Evolutionary conservation across 1,284 basidiomycete species (phyloP).

Genomic region (Agaricales sp.): DNA sequence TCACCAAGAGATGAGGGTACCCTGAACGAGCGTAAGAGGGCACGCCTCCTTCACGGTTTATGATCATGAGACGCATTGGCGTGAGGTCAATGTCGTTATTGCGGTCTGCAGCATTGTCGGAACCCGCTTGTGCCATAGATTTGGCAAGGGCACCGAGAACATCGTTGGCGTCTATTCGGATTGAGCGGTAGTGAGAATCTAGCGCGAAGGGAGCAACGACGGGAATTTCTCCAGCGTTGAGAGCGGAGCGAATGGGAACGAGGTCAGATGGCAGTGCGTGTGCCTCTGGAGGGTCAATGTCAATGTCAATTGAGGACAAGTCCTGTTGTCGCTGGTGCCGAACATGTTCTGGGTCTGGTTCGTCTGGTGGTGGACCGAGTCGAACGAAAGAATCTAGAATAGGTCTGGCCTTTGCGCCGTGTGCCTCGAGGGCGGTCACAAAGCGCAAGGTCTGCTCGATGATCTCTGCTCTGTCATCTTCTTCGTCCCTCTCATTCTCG

Average conservation of each 20-base stretch:
- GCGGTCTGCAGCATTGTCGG: conserved; percentile 22
- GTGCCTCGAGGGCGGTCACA: conserved; percentile 74
- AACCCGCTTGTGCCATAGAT: conserved; percentile 71
- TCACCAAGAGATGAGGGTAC: conserved; percentile 93
- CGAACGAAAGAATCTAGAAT: conserved; percentile 81
- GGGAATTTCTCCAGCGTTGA: conserved; percentile 90
- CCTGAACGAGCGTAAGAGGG: conserved; percentile 95
- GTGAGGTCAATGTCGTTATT: conserved; percentile 64
- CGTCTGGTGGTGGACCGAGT: conserved; percentile 62
- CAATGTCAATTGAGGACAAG: conserved; percentile 21
- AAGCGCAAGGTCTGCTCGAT: conserved; percentile 76
- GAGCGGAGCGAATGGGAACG: conserved; percentile 75
- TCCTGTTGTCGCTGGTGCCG: too few species aligned
- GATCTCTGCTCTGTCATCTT: conserved; percentile 51
- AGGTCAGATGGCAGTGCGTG: conserved; percentile 72
- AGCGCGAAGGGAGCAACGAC: conserved; percentile 93
- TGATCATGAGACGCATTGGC: conserved; percentile 93
- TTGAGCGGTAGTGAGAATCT: conserved; percentile 81
- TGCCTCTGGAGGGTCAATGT: conserved; percentile 48
- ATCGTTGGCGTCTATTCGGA: conserved; percentile 85
- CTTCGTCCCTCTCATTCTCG: conserved; percentile 67
- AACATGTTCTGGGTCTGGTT: too few species aligned
- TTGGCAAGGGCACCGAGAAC: conserved; percentile 83
- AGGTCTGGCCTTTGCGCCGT: conserved; percentile 82
- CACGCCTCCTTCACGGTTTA: conserved; percentile 94